These are phyloP conservation scores for Solanum arcanum DNA, from an alignment of 257 asterid genomes.

Conservation along the genomic window DNA sequence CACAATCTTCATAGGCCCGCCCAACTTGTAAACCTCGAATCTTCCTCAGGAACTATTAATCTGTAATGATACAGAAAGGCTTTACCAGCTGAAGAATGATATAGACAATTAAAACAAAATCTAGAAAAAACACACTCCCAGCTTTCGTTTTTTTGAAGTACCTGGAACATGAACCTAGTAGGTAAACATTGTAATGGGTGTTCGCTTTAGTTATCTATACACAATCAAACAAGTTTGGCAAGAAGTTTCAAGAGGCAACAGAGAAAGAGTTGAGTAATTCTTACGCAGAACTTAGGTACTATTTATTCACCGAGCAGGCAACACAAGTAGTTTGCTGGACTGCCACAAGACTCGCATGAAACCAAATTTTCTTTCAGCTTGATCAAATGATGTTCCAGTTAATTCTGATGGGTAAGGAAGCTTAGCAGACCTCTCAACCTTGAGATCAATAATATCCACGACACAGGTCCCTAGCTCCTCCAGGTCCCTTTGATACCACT, in stretches of 20 bases:
- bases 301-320: slow-evolving; percentile 31
- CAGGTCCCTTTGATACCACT: slow-evolving; percentile 52
- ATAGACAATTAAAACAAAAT: neutral
- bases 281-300: neutral
- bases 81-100: neutral
- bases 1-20: neutral
- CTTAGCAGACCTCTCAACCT: slow-evolving; percentile 28
- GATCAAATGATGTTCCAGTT: slow-evolving; percentile 51
- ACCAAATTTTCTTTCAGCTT: slow-evolving; percentile 52
- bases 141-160: neutral
- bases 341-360: slow-evolving; percentile 68
- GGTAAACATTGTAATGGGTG: neutral
- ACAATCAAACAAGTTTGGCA: neutral
- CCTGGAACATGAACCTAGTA: neutral
- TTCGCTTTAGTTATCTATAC: neutral
- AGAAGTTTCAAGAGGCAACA: neutral
- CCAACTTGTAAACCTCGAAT: neutral
- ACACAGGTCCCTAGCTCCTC: slow-evolving; percentile 50
- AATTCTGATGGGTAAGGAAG: slow-evolving; percentile 53
- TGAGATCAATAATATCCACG: slow-evolving; percentile 58
- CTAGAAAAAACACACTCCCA: neutral
- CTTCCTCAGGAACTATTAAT: neutral
- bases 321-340: slow-evolving; percentile 25
- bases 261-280: neutral
- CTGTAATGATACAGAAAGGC: neutral